Evolutionary conservation across 164 flowering plant genomes (phyloP).

Genomic region (Macadamia tetraphylla): DNA sequence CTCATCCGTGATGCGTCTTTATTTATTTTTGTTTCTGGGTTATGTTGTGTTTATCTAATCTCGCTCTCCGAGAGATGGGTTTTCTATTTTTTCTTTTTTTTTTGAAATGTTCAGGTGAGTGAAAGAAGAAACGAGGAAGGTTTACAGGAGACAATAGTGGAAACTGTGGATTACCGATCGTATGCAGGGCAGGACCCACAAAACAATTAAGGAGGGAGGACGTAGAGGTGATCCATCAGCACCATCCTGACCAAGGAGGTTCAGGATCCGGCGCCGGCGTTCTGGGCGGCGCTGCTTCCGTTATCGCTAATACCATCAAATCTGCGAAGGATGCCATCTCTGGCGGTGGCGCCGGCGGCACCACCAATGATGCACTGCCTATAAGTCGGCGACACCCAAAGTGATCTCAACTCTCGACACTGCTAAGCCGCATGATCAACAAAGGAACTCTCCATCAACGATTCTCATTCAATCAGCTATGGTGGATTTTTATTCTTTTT

Average conservation of each 20-base stretch:
- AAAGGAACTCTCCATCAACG: no score
- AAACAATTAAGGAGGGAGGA: conserved; percentile 10
- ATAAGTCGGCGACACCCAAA: neutral
- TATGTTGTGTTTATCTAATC: neutral
- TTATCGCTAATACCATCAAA: conserved; percentile 18
- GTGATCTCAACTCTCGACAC: neutral
- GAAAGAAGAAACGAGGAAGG: conserved; percentile 23
- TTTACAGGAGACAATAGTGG: conserved; percentile 25
- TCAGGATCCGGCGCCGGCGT: neutral
- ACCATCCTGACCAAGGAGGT: neutral
- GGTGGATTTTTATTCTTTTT: no score
- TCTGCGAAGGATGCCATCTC: conserved; percentile 33
- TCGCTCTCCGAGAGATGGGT: no score
- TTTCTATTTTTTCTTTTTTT: neutral
- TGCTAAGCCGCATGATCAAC: no score
- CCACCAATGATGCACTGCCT: neutral
- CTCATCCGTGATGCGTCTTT: neutral
- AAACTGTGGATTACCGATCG: conserved; percentile 34
- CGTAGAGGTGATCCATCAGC: conserved; percentile 29
- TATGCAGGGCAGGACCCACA: conserved; percentile 21
- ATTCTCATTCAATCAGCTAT: no score
- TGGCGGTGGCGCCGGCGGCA: conserved; percentile 11
- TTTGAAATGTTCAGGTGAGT: conserved; percentile 11
- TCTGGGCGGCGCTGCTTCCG: conserved; percentile 13
- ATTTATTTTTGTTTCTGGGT: no score